phyloP scores from a whole-genome alignment of 768 basidiomycete species.

The Gloeostereum incarnatum region DNA sequence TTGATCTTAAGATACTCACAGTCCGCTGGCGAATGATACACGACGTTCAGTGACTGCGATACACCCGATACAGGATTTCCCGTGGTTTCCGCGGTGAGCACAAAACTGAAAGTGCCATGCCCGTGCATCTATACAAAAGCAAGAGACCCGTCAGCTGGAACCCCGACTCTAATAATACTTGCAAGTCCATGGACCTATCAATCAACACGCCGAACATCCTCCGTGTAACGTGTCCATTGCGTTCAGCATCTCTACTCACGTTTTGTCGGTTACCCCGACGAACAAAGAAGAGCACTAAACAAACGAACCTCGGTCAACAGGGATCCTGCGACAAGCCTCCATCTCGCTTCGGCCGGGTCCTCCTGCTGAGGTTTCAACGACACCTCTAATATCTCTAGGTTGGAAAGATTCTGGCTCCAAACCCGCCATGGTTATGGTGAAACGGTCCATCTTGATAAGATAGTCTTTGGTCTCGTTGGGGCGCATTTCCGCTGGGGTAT shows the following conservation, averaged over 20 bases:
- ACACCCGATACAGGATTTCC: slow-evolving; percentile 10
- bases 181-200: slow-evolving; percentile 15
- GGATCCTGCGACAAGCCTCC: too few relatives aligned
- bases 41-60: slow-evolving; percentile 22
- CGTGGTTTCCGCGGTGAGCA: neutral
- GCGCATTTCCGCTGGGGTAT: too few relatives aligned
- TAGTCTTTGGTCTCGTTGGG: too few relatives aligned
- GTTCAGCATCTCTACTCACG: slow-evolving; percentile 27
- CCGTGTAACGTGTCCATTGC: slow-evolving; percentile 17
- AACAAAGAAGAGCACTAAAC: too few relatives aligned
- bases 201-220: slow-evolving; percentile 22
- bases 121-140: neutral
- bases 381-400: too few relatives aligned
- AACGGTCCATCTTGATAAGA: too few relatives aligned
- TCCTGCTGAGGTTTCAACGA: too few relatives aligned
- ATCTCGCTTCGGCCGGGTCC: too few relatives aligned
- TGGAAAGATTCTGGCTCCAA: too few relatives aligned
- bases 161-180: neutral
- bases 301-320: too few relatives aligned
- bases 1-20: slow-evolving; percentile 15
- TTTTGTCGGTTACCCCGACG: too few relatives aligned
- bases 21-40: slow-evolving; percentile 24
- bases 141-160: neutral
- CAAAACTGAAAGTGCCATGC: slow-evolving; percentile 1
- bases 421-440: too few relatives aligned